Percentiles rank a stretch among this genome's conserved stretches.
These are phyloP conservation scores for Camelina hispida DNA, from an alignment of 345 rosid genomes.

Conservation along the genomic window DNA sequence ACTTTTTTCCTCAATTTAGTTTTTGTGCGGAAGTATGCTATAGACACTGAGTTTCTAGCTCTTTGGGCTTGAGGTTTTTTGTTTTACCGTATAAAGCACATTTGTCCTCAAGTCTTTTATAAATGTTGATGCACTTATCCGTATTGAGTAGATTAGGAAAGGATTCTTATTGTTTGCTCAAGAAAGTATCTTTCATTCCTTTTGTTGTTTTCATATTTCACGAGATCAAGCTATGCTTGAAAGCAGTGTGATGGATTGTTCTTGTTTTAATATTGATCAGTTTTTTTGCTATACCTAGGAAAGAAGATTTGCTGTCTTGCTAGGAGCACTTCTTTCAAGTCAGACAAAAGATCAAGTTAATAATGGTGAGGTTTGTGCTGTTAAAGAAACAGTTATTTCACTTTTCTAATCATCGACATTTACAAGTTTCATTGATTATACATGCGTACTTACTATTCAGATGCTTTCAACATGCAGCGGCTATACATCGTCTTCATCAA, in stretches of 20 bases:
- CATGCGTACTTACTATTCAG: conserved; percentile 17
- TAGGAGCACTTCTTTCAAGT: conserved; percentile 74
- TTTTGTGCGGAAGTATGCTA: neutral
- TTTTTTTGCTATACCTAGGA: conserved; percentile 48
- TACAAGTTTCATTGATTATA: neutral
- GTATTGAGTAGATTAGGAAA: neutral
- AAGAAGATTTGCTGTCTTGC: conserved; percentile 77
- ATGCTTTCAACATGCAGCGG: conserved; percentile 59
- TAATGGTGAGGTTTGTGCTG: conserved; percentile 55
- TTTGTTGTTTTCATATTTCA: neutral
- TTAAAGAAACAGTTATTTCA: conserved; percentile 6
- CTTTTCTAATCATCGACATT: neutral
- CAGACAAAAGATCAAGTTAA: conserved; percentile 83
- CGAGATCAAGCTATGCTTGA: neutral
- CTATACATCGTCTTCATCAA: conserved; percentile 80
- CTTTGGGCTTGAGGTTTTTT: neutral
- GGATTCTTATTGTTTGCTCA: neutral
- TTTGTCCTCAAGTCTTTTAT: neutral
- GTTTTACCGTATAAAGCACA: neutral
- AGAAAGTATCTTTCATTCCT: neutral
- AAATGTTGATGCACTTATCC: neutral
- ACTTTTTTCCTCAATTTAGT: neutral
- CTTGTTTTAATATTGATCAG: neutral
- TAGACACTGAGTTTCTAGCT: conserved; percentile 10
- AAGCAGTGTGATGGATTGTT: conserved; percentile 2